Evolutionary conservation across 2,329 filamentous ascomycete genomes (phyloP), one percentile per base, ranked within the genome.

Genomic region (Setomelanomma holmii): DNA sequence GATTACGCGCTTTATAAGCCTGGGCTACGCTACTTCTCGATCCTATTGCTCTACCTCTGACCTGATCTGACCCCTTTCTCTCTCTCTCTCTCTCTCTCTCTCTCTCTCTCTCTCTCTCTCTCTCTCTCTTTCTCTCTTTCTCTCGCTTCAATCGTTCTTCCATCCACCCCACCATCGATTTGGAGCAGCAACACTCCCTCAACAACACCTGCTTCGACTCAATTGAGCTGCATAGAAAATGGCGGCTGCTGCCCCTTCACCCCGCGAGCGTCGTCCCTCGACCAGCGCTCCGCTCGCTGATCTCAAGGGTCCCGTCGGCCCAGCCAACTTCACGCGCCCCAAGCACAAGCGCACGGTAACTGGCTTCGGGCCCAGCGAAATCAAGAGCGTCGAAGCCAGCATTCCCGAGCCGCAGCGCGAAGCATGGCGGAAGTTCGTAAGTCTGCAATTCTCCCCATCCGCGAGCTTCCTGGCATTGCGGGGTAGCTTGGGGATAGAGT

Each of bases 261-360:
- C 79, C 35, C 84, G 91, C 61, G 87, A 96, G 82, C 88, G 93
- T 64, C 89, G 86, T 63, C 91, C 90, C 52, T 96, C 91, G 17
- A 88, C 84, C 51, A 86, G 89, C 61, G 90, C 90, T 64, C 93
- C 93, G 40, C 88, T 97, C 64, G 86, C 90, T 60, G 91, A 96
- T 72, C 88, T 98, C 57, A 84, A 90, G 75, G 93, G 92, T 60
- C 88, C 90, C 16, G 86, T 97, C 51, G 89, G 89, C n/a, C 91
- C 27, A 30, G 27, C 92, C 14, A 88, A 88, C 36, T 93, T 96
- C 73, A 88, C 89, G 78, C 86, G 95, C 55, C 95, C 95, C 40
- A 99, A 98, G 80, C 95, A 99, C 80, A 97, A 91, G 82, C 86
- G 95, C 64, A 98, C 93, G n/a, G 90, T 90, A 62, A 99, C 95